Base-by-base conservation (phyloP, 768 basidiomycete genomes). In the Boletus rubroflammeus region DNA sequence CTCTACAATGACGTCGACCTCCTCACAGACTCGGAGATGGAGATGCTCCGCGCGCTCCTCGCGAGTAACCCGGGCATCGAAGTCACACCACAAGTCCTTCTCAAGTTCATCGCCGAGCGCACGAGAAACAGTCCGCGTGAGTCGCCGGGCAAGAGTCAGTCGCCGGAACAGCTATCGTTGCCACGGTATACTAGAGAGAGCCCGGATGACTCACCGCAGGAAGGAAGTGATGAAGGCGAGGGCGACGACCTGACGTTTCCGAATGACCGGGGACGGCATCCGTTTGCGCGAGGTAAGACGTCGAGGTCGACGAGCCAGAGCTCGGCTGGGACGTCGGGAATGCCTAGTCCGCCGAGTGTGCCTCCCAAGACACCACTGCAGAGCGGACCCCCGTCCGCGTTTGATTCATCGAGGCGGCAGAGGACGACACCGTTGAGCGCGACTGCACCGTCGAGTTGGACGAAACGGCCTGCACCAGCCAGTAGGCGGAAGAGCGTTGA, bases 371-470 rank as follows among this genome's bases (percentile, higher is more conserved):
- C 81, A 5, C 78, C 77, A 36, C 50, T 57, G 61, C 70, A 69
- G 39, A 66, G 76, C 36, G 70, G 78, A 32, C 61, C 59, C 1
- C 60, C 69, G 0, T 89, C 88, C 0, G 82, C 82, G 4, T 86
- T 92, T 58, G 90, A 92, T 61, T 76, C 80, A 0, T 79, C 85
- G 43, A 77, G 80, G 29, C 73, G 90, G 54, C 88, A 90, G 65
- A 80, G 90, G 19, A 78, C 87, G 9, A 83, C 83, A 0, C 90
- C 89, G 0, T 71, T 90, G 2, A 67, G 67, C 4, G 73, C 68
- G 50, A 73, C 68, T 26, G 81, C 86, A 1, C 90, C 90, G 0
- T 90, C 90, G 3, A 90, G 86, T 60, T 91, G 89, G 86, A 65
- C 79, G 28, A 85, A 82, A 57, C 81, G 86, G 3, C 88, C 87